phyloP scores from a whole-genome alignment of 2,329 filamentous ascomycete genomes.

The Aspergillus uvarum region DNA sequence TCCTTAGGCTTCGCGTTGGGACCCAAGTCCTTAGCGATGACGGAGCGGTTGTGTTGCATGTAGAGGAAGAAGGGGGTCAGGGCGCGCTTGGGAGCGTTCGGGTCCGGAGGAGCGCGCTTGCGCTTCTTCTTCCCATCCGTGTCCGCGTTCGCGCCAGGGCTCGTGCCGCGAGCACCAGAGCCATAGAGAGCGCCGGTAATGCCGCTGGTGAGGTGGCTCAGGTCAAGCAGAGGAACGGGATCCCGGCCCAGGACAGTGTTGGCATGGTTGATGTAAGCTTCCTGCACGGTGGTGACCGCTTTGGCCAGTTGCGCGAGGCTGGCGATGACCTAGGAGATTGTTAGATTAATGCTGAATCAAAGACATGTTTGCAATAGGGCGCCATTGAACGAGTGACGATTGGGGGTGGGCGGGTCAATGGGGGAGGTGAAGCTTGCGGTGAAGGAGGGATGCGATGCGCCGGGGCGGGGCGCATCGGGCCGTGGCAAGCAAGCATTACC shows the following conservation, averaged over 20 bases:
- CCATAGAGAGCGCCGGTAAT: slow-evolving; percentile 47
- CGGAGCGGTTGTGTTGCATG: slow-evolving; percentile 80
- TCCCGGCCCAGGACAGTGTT: slow-evolving; percentile 73
- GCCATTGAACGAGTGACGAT: background rate
- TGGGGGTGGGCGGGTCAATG: background rate
- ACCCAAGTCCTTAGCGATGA: slow-evolving; percentile 77
- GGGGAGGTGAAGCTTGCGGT: slow-evolving; percentile 8
- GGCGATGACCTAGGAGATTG: slow-evolving; percentile 63
- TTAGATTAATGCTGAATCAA: slow-evolving; percentile 26
- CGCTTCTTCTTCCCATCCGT: slow-evolving; percentile 77
- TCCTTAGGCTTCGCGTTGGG: slow-evolving; percentile 77
- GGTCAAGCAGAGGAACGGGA: slow-evolving; percentile 49
- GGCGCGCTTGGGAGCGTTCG: slow-evolving; percentile 91
- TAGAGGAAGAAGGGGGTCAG: slow-evolving; percentile 94
- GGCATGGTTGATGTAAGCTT: slow-evolving; percentile 84
- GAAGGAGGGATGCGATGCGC: slow-evolving; percentile 5
- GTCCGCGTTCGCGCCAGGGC: slow-evolving; percentile 43
- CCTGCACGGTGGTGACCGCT: slow-evolving; percentile 74
- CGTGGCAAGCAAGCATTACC: background rate
- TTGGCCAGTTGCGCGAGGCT: slow-evolving; percentile 77
- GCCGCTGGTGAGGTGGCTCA: slow-evolving; percentile 46
- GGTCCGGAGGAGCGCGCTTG: slow-evolving; percentile 83
- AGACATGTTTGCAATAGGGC: background rate
- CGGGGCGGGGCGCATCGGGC: background rate
- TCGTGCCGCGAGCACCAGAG: slow-evolving; percentile 41